A percentile compares a stretch with the other conserved stretches of the same genome.
Evolutionary conservation across 2,329 filamentous ascomycete genomes (phyloP).

Genomic region (Aspergillus floridensis): DNA sequence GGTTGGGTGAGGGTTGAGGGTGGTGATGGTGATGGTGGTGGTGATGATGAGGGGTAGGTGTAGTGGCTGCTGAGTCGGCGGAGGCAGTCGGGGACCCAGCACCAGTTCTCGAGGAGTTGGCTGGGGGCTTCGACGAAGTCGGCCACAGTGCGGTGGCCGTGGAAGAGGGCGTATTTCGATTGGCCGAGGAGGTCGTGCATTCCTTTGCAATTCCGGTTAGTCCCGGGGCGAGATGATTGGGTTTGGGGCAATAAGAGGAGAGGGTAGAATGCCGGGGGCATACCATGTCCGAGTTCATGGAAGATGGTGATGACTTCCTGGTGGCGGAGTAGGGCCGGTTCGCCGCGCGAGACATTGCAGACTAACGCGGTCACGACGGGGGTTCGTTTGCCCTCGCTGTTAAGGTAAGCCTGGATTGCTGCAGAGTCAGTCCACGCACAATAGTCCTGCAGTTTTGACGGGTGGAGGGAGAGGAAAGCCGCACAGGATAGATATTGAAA

Average conservation of each 20-base stretch:
- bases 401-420: not conserved
- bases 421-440: not conserved
- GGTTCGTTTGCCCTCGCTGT: not conserved
- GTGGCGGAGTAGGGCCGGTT: slow-evolving; percentile 1
- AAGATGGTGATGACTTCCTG: not conserved
- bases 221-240: not conserved
- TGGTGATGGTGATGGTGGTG: not conserved
- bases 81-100: slow-evolving; percentile 3
- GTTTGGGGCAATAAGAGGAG: too few relatives aligned
- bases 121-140: slow-evolving; percentile 6
- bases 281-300: slow-evolving; percentile 3
- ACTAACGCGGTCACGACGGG: not conserved
- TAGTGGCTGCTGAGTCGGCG: slow-evolving; percentile 1
- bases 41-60: not conserved
- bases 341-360: slow-evolving; percentile 1
- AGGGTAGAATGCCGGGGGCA: not conserved
- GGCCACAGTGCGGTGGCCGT: slow-evolving; percentile 5
- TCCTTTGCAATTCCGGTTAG: not conserved
- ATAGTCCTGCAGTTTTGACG: not conserved
- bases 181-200: slow-evolving; percentile 3
- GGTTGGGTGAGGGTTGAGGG: too few relatives aligned
- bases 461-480: not conserved
- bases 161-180: not conserved
- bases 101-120: not conserved
- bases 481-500: not conserved